phyloP scores from a whole-genome alignment of 2,329 filamentous ascomycete genomes.

The Exophiala sp. region DNA sequence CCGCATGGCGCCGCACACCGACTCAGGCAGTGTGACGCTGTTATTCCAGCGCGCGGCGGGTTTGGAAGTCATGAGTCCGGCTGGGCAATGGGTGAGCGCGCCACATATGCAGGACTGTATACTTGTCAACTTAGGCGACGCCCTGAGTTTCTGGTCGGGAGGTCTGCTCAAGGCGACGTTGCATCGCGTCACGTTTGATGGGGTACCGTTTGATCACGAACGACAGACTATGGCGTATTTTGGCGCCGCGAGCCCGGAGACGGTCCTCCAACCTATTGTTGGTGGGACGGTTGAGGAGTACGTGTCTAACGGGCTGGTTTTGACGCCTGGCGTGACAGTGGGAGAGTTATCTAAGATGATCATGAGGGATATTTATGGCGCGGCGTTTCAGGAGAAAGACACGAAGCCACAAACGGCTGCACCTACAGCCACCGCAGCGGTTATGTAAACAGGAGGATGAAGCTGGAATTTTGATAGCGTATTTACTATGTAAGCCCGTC shows the following conservation, averaged over 20 bases:
- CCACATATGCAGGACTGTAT: constrained; percentile 75
- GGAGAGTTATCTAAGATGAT: constrained; percentile 24
- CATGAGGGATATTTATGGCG: constrained; percentile 25
- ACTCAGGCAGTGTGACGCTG: constrained; percentile 53
- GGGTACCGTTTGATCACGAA: constrained; percentile 21
- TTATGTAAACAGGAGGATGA: neutral
- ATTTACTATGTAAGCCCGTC: too few relatives aligned
- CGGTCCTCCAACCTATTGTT: constrained; percentile 22
- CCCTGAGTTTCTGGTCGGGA: constrained; percentile 83
- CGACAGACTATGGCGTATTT: constrained; percentile 29
- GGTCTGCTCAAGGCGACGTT: constrained; percentile 85
- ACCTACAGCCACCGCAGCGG: too few relatives aligned
- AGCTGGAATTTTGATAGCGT: neutral
- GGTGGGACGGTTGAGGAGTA: constrained; percentile 10
- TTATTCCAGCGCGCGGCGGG: constrained; percentile 56
- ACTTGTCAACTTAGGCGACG: constrained; percentile 82
- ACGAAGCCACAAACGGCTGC: neutral
- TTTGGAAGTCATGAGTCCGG: constrained; percentile 63
- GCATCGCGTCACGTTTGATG: constrained; percentile 62
- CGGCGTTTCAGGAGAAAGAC: constrained; percentile 1
- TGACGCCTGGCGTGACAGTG: constrained; percentile 25
- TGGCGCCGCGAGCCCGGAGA: constrained; percentile 24
- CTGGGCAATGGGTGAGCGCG: constrained; percentile 74
- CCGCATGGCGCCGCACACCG: constrained; percentile 54
- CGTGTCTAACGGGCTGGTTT: constrained; percentile 23